Evolutionary conservation across 495 filamentous ascomycete species (phyloP).

Genomic region (Xylaria curta): DNA sequence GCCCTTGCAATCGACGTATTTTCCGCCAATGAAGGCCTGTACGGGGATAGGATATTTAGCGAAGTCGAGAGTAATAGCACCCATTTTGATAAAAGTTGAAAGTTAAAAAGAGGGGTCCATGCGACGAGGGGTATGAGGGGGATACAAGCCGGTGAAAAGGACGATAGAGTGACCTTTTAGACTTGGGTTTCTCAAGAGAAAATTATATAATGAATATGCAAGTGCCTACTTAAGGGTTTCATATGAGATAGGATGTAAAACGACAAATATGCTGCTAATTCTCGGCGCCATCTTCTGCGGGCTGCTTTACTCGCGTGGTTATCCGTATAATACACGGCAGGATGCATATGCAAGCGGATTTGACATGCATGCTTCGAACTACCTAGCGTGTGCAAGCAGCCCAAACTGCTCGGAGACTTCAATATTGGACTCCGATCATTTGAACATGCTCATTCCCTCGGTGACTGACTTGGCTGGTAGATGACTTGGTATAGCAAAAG

Average conservation of each 20-base stretch:
- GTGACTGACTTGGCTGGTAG: neutral
- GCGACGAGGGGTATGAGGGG: neutral
- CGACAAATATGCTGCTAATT: neutral
- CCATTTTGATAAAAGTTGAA: neutral
- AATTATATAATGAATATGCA: neutral
- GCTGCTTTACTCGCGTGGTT: neutral
- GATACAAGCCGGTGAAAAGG: neutral
- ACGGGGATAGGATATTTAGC: conserved; percentile 18
- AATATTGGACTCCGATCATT: neutral
- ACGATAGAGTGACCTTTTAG: neutral
- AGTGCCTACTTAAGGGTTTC: neutral
- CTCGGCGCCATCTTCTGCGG: neutral
- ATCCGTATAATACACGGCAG: conserved; percentile 10
- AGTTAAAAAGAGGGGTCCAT: neutral
- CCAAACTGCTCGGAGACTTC: neutral
- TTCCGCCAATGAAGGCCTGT: conserved; percentile 19
- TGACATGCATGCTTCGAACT: neutral
- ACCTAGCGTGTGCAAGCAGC: neutral
- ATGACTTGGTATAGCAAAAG: no score
- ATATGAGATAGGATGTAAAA: neutral
- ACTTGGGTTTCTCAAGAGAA: neutral
- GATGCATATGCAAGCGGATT: conserved; percentile 17
- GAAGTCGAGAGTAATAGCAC: conserved; percentile 19
- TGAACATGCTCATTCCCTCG: neutral
- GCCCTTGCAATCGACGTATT: conserved; percentile 9